Base-by-base conservation (phyloP, 73 alveolate species). In the Paramecium sexaurelia region DNA sequence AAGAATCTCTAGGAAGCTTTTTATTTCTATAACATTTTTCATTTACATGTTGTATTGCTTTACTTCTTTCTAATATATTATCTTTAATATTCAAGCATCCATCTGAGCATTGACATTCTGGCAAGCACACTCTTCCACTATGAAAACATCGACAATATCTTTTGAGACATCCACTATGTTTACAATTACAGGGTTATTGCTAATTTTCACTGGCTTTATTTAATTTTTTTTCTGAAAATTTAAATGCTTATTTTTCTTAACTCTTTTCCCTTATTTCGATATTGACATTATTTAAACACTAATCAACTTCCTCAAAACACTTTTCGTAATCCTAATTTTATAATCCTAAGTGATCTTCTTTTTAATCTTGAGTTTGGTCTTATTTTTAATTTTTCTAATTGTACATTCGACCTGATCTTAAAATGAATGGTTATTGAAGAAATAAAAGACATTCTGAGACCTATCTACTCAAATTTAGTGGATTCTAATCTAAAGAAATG, bases 81-180 rank as follows among this genome's bases (percentile, higher is more conserved):
- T 45, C 8, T 22, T 55, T 86, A 55, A 45, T 83, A n/a, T 55
- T 45, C n/a, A 10, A 37, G 26, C 87, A 73, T 0, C 17, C 57
- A 3, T 51, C 67, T 37, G 55, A 10, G 17, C 87, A 73, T 9
- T 73, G 19, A 6, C 87, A 73, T n/a, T 73, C 56, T 32, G 13
- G 0, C 4, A 35, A 15, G 35, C 87, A 73, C 7, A 7, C 35
- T 37, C 7, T 35, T 0, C 87, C 87, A 36, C 36, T 35, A 73
- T 73, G 87, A 73, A 73, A 73, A 13, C 87, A 73, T 73, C 87
- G 0, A n/a, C 87, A 73, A 73, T 73, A 73, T 20, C 87, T 27
- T 9, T 33, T 73, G 0, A 73, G 36, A 33, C 87, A 73, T n/a
- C 57, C 57, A 37, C 87, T 73, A 73, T 73, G 32, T 7, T 24